These are phyloP conservation scores for Esteya vermicola DNA, from an alignment of 2,329 filamentous ascomycete species.

Conservation along the genomic window DNA sequence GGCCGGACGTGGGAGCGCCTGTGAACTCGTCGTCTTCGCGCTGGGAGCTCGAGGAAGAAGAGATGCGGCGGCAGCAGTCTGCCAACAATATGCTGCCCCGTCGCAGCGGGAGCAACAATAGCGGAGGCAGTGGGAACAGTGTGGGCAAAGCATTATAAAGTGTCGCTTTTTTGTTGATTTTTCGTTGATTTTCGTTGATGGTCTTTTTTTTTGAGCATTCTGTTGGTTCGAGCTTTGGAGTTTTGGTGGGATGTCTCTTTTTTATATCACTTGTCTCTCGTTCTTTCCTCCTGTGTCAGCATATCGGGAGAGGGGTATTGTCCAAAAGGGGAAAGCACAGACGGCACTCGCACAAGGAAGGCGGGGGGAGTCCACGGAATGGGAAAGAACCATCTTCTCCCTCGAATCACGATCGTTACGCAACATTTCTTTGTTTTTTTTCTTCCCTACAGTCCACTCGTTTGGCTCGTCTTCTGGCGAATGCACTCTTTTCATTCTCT, in stretches of 20 bases:
- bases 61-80: constrained; percentile 3
- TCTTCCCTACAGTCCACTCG: no score
- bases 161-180: neutral
- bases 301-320: neutral
- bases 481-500: no score
- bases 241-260: neutral
- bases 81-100: neutral
- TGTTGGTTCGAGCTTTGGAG: constrained; percentile 1
- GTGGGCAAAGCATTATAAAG: constrained; percentile 11
- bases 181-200: no score
- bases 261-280: neutral
- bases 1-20: constrained; percentile 39
- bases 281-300: neutral
- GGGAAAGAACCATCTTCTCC: no score
- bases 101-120: no score
- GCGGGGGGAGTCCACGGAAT: no score
- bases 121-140: constrained; percentile 7
- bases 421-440: no score
- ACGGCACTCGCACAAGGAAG: neutral
- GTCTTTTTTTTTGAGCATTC: no score
- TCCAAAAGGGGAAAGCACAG: neutral
- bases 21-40: constrained; percentile 11
- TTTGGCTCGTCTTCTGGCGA: no score
- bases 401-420: no score
- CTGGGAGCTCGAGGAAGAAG: constrained; percentile 14